Evolutionary conservation across 2,329 filamentous ascomycete species (phyloP), one percentile per base, ranked within the genome.

Genomic region (Talaromyces marneffei): DNA sequence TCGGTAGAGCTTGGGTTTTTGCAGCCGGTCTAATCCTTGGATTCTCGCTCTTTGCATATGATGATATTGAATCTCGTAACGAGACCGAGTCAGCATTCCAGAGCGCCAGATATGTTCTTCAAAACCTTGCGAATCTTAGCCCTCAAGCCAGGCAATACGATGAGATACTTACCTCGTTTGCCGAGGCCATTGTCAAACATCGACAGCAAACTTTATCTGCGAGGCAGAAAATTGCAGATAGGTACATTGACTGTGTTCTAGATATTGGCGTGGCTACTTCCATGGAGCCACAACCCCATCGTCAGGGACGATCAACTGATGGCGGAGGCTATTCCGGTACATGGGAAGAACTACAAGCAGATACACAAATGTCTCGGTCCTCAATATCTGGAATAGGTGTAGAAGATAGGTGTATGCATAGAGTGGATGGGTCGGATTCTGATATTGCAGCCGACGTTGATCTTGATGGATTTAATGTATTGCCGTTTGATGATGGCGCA

Each of bases 81-180:
- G 76, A 78, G 0, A 69, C 77, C 1, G 77, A 82, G 70, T 77
- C 69, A 6, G 79, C 83, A 0, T 86, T 85, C 63, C 70, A 74
- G 20, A 77, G 79, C 2, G 79, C 83, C 1, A 76, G 79, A 4
- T 74, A 79, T 18, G 79, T 86, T 0, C 74, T 86, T 1, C 73
- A 72, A 1, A 77, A 77, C 33, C 69, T 86, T 0, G 76, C 80
- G 0, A 69, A 70, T 0, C 77, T 80, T 53, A 84, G 81, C 42
- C 80, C 82, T 0, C 83, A 85, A 63, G 84, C 84, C 2, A 79
- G 76, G 2, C 83, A 85, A 57, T 86, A 86, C 65, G 75, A 79
- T 12, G 81, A 85, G 5, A 86, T 86, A 20, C 72, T 86, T 7
- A 79, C 74, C 0, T 71, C 76, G 2, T 70, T 84, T 4, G 75